A percentile compares a stretch with the other conserved stretches of the same genome.
phyloP scores from a whole-genome alignment of 2,329 filamentous ascomycete genomes.

The Microsporum ferrugineum region DNA sequence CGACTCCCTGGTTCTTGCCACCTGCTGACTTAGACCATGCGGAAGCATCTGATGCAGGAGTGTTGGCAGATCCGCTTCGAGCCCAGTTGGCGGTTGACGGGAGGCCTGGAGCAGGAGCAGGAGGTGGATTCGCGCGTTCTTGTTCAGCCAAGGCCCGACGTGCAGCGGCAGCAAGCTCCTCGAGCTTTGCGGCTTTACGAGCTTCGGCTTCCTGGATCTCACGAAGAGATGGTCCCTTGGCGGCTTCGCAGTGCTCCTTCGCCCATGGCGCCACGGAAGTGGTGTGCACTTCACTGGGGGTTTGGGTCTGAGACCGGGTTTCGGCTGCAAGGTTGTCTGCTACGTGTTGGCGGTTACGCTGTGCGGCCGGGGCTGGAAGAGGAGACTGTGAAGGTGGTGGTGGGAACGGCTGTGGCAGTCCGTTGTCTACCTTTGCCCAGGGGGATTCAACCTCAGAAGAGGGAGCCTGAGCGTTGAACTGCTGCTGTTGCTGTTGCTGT shows the following conservation, averaged over 20 bases:
- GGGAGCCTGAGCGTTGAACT: conserved; percentile 7
- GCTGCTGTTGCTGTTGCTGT: conserved; percentile 21
- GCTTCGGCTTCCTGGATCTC: conserved; percentile 96
- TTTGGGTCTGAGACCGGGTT: conserved; percentile 64
- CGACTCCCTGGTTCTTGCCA: conserved; percentile 29
- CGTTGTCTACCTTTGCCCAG: conserved; percentile 50
- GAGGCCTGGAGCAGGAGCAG: conserved; percentile 61
- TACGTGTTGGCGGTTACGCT: conserved; percentile 70
- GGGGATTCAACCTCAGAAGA: conserved; percentile 35
- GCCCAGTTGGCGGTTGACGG: conserved; percentile 87
- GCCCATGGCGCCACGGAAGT: conserved; percentile 89
- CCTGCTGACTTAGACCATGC: conserved; percentile 42
- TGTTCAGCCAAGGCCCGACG: conserved; percentile 70
- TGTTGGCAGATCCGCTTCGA: conserved; percentile 57
- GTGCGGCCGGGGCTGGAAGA: conserved; percentile 76
- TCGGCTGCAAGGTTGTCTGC: conserved; percentile 59
- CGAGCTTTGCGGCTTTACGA: conserved; percentile 77
- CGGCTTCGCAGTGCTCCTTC: conserved; percentile 60
- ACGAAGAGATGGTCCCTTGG: conserved; percentile 82
- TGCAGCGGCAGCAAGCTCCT: conserved; percentile 66
- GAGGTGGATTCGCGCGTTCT: conserved; percentile 56
- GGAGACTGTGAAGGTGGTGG: conserved; percentile 67
- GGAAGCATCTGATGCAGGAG: conserved; percentile 40
- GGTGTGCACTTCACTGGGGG: conserved; percentile 53
- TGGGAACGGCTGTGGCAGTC: conserved; percentile 58